phyloP scores from a whole-genome alignment of 2,329 filamentous ascomycete species.

The Knoxdaviesia capensis region DNA sequence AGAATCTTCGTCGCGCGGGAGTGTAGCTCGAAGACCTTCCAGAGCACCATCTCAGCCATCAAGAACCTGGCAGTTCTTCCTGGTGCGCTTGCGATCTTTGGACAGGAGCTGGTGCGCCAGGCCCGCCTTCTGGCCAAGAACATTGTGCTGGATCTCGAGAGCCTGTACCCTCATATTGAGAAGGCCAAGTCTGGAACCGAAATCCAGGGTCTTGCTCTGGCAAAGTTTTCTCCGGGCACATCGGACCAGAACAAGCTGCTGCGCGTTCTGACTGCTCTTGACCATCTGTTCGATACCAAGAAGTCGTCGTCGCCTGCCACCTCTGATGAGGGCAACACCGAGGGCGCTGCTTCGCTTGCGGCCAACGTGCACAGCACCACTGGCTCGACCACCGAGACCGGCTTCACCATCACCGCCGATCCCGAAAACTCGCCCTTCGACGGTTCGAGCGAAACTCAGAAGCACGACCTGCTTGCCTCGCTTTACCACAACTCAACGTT shows the following conservation, averaged over 20 bases:
- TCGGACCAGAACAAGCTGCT: slow-evolving; percentile 95
- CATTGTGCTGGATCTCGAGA: slow-evolving; percentile 67
- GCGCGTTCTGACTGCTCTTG: slow-evolving; percentile 77
- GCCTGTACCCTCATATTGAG: slow-evolving; percentile 69
- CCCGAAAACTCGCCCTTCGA: slow-evolving; percentile 25
- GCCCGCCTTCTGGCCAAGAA: slow-evolving; percentile 68
- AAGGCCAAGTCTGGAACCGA: slow-evolving; percentile 79
- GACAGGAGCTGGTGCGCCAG: slow-evolving; percentile 77
- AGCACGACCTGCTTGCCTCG: slow-evolving; percentile 67
- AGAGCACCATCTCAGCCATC: slow-evolving; percentile 94
- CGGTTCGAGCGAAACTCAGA: slow-evolving; percentile 35
- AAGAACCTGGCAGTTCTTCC: slow-evolving; percentile 92
- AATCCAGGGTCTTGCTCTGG: slow-evolving; percentile 80
- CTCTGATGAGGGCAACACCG: too few species aligned
- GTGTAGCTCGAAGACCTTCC: slow-evolving; percentile 94
- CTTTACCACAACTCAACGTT: slow-evolving; percentile 87
- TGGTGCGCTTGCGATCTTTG: slow-evolving; percentile 74
- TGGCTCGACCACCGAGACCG: too few species aligned
- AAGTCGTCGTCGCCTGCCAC: slow-evolving; percentile 19
- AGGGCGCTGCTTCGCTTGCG: too few species aligned
- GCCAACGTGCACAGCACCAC: too few species aligned
- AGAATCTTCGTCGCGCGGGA: slow-evolving; percentile 91
- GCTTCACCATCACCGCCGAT: too few species aligned
- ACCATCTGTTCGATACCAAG: slow-evolving; percentile 85
- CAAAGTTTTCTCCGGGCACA: slow-evolving; percentile 88